Evolutionary conservation across 1,139 yeast species (phyloP).

Genomic region (Blastobotrys indianensis): DNA sequence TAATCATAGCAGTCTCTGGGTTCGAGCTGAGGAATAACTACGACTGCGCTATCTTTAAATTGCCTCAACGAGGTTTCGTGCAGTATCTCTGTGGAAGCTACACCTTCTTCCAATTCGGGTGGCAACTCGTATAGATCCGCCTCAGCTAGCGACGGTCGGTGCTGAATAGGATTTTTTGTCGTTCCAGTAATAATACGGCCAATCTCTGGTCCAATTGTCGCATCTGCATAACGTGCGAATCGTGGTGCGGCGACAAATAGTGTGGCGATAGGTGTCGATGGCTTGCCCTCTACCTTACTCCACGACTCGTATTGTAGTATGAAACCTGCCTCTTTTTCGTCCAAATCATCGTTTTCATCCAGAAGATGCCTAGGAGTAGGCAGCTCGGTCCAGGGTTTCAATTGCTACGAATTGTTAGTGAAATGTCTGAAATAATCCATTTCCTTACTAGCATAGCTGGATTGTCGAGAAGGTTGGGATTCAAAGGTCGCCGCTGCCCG

Average conservation of each 20-base stretch:
- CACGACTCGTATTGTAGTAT: conserved; percentile 18
- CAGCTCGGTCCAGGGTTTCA: conserved; percentile 52
- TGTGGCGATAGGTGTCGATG: conserved; percentile 5
- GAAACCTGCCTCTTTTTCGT: conserved; percentile 24
- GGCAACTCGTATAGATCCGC: conserved; percentile 8
- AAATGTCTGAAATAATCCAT: background rate
- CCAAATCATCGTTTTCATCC: conserved; percentile 42
- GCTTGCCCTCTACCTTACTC: conserved; percentile 15
- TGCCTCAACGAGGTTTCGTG: conserved; percentile 11
- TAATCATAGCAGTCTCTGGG: conserved; percentile 20
- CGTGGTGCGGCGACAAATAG: conserved; percentile 21
- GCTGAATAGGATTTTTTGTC: conserved; percentile 4
- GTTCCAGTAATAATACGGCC: conserved; percentile 17
- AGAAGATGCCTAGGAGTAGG: conserved; percentile 51
- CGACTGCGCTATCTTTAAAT: background rate
- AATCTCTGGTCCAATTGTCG: conserved; percentile 6
- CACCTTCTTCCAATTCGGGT: background rate
- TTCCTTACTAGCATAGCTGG: background rate
- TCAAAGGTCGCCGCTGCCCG: background rate
- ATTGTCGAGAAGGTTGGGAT: conserved; percentile 3
- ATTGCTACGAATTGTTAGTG: conserved; percentile 30
- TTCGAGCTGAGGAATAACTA: conserved; percentile 15
- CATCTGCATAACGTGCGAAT: conserved; percentile 16
- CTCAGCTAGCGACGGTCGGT: background rate
- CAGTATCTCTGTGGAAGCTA: conserved; percentile 9